A percentile compares a stretch with the other conserved stretches of the same genome.
Evolutionary conservation across 129 eudicot species (phyloP).

Genomic region (Lonicera japonica): DNA sequence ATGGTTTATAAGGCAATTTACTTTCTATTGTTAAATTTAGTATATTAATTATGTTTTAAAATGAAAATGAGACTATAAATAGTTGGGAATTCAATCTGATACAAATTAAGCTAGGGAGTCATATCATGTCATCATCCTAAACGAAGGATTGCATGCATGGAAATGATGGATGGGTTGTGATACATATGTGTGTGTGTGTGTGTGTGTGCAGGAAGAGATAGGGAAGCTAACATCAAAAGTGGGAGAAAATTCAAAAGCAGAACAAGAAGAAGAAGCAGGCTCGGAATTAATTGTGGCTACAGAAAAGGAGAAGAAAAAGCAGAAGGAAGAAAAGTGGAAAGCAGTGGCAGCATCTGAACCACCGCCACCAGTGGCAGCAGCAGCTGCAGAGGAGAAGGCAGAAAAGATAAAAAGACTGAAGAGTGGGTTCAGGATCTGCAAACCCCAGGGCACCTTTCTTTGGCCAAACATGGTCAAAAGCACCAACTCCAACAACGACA

Average conservation of each 20-base stretch:
- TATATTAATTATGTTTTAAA: too few species aligned
- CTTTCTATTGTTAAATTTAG: too few species aligned
- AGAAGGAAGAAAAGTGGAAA: slow-evolving; percentile 5
- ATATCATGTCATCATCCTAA: too few species aligned
- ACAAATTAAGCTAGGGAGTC: too few species aligned
- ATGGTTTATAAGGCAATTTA: too few species aligned
- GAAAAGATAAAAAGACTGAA: slow-evolving; percentile 78
- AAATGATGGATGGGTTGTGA: too few species aligned
- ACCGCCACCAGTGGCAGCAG: background rate
- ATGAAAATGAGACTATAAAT: too few species aligned
- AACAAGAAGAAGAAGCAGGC: slow-evolving; percentile 19
- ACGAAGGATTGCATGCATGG: too few species aligned
- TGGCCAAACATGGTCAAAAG: slow-evolving; percentile 80
- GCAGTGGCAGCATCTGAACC: slow-evolving; percentile 9
- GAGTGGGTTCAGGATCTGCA: slow-evolving; percentile 98
- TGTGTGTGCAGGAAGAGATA: slow-evolving; percentile 35
- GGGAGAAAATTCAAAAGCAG: slow-evolving; percentile 7
- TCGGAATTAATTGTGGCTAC: slow-evolving; percentile 31
- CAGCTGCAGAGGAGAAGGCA: slow-evolving; percentile 51
- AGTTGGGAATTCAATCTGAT: too few species aligned
- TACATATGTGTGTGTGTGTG: too few species aligned
- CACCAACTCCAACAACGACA: slow-evolving; percentile 12
- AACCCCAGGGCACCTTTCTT: slow-evolving; percentile 87
- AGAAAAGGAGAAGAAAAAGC: slow-evolving; percentile 16
- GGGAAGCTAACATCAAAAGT: slow-evolving; percentile 28